Conservation (phyloP, 1,284 basidiomycete species). For the Trichosporon inkin region DNA sequence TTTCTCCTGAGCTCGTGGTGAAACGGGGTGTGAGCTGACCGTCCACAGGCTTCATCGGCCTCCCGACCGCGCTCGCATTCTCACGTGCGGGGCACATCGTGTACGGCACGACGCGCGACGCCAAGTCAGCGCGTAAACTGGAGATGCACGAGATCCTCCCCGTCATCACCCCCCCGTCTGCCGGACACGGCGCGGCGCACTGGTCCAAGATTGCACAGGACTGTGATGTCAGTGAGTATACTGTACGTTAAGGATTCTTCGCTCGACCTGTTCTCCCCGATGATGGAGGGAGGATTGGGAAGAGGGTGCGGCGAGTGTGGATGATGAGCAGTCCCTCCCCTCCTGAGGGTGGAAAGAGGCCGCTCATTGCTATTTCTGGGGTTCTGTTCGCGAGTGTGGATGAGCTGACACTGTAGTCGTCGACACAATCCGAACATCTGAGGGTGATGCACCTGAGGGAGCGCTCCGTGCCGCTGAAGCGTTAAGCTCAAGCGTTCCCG, state of each 20-base stretch:
- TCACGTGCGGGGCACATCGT: constrained; percentile 57
- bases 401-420: constrained; percentile 37
- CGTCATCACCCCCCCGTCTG: constrained; percentile 51
- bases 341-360: too few relatives aligned
- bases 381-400: too few relatives aligned
- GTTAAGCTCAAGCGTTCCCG: constrained; percentile 24
- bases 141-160: constrained; percentile 57
- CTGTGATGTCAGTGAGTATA: constrained; percentile 54
- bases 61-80: constrained; percentile 55
- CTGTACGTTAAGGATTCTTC: neutral
- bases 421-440: constrained; percentile 44
- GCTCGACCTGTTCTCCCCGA: neutral
- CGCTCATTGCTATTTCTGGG: too few relatives aligned
- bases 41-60: constrained; percentile 54
- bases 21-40: neutral
- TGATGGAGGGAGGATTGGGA: neutral
- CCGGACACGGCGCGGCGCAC: constrained; percentile 36
- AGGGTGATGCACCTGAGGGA: constrained; percentile 43
- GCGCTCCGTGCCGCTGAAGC: constrained; percentile 27
- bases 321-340: too few relatives aligned
- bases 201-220: constrained; percentile 53
- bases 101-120: constrained; percentile 55
- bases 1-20: neutral
- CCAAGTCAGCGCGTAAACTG: constrained; percentile 49
- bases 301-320: neutral